Evolutionary conservation across 2,329 filamentous ascomycete species (phyloP).

Genomic region (Fusarium miscanthi): DNA sequence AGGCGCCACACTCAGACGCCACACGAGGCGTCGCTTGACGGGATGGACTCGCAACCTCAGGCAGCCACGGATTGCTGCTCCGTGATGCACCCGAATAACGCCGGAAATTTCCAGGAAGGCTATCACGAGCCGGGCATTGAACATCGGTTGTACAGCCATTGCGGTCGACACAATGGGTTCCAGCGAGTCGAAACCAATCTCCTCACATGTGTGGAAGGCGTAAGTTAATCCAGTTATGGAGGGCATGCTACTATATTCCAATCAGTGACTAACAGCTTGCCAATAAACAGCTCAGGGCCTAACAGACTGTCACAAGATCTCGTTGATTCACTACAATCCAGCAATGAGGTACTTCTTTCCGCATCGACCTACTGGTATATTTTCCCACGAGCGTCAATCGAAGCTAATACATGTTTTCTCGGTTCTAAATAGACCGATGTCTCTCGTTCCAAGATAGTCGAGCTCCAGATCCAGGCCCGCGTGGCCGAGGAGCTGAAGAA

Average conservation of each 20-base stretch:
- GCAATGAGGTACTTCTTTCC: conserved; percentile 76
- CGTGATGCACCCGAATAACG: conserved; percentile 49
- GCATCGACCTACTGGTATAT: background rate
- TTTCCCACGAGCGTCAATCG: background rate
- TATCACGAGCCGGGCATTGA: conserved; percentile 46
- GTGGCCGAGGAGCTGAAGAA: conserved; percentile 86
- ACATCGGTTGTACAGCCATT: conserved; percentile 50
- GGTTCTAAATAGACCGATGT: conserved; percentile 78
- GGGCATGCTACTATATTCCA: background rate
- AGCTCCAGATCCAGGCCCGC: conserved; percentile 89
- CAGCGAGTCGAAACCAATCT: conserved; percentile 64
- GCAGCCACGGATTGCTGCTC: conserved; percentile 44
- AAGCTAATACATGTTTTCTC: conserved; percentile 26
- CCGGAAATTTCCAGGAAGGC: conserved; percentile 51
- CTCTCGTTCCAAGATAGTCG: conserved; percentile 83
- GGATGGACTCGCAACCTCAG: conserved; percentile 44
- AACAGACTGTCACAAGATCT: conserved; percentile 80
- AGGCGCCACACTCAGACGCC: conserved; percentile 32
- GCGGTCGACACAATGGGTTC: conserved; percentile 64
- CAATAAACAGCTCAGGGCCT: conserved; percentile 55
- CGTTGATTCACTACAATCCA: conserved; percentile 84
- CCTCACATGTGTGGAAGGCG: conserved; percentile 65
- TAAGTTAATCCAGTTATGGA: conserved; percentile 50
- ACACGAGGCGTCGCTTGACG: conserved; percentile 26
- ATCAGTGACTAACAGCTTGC: conserved; percentile 39